Percentiles rank a stretch among this genome's conserved stretches.
Evolutionary conservation across 2,329 filamentous ascomycete genomes (phyloP).

Genomic region (Microcyclosporella mali): DNA sequence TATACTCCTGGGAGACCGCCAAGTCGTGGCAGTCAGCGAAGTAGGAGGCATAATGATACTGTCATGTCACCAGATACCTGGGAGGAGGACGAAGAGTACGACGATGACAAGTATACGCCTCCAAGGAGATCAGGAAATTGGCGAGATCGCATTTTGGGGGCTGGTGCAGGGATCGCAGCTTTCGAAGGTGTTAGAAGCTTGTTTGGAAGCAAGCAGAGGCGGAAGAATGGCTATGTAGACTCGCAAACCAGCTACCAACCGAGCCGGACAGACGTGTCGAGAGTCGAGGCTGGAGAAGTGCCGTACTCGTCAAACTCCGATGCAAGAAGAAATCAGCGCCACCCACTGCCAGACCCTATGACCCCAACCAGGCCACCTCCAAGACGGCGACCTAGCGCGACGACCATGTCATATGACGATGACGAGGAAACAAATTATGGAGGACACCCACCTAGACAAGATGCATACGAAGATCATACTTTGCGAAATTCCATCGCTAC

Average conservation of each 20-base stretch:
- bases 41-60: constrained; percentile 11
- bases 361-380: constrained; percentile 35
- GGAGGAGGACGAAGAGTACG: constrained; percentile 22
- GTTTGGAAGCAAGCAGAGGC: constrained; percentile 49
- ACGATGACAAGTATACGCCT: constrained; percentile 37
- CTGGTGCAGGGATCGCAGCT: constrained; percentile 40
- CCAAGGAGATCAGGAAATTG: constrained; percentile 32
- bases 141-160: constrained; percentile 42
- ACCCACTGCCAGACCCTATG: constrained; percentile 15
- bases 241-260: constrained; percentile 44
- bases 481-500: constrained; percentile 45
- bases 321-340: constrained; percentile 7
- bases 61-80: constrained; percentile 25
- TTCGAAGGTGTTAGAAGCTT: constrained; percentile 43
- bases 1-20: constrained; percentile 8
- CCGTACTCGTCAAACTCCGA: constrained; percentile 39
- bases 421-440: constrained; percentile 24
- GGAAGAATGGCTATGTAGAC: constrained; percentile 48
- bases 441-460: constrained; percentile 14
- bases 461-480: constrained; percentile 27
- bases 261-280: constrained; percentile 43
- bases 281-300: constrained; percentile 50
- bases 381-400: constrained; percentile 29
- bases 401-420: constrained; percentile 36
- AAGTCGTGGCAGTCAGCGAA: constrained; percentile 8